Evolutionary conservation across 2,329 filamentous ascomycete genomes (phyloP).

Genomic region (Neonectria punicea): DNA sequence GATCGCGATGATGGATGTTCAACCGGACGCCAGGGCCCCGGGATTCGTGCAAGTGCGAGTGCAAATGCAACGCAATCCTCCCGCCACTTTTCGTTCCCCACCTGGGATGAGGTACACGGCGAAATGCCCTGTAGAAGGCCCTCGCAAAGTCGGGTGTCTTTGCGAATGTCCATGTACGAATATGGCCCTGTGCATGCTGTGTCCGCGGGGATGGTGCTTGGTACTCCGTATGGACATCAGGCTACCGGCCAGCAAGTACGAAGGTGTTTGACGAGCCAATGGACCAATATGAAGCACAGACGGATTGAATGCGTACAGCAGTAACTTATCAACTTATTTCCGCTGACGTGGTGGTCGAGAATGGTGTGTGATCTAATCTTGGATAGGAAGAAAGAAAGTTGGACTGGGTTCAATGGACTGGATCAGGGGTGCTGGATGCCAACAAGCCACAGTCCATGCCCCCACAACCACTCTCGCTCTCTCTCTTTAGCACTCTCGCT

Average conservation of each 20-base stretch:
- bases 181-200: neutral
- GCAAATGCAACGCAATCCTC: neutral
- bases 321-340: no score
- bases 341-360: constrained; percentile 11
- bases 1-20: neutral
- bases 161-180: neutral
- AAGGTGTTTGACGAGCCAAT: neutral
- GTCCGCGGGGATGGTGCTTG: neutral
- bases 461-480: constrained; percentile 9
- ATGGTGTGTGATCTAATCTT: constrained; percentile 17
- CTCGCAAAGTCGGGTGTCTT: neutral
- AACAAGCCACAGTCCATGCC: constrained; percentile 10
- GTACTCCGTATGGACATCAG: neutral
- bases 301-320: no score
- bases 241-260: no score
- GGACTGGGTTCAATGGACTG: neutral
- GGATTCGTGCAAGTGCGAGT: neutral
- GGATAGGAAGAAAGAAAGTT: constrained; percentile 7
- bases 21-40: neutral
- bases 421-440: neutral
- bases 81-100: neutral
- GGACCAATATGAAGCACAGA: no score
- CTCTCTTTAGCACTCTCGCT: neutral
- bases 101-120: neutral
- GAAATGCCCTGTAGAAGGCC: neutral